A percentile compares a stretch with the other conserved stretches of the same genome.
Conservation (phyloP, 495 filamentous ascomycete species). For the Penicillium dipodomyicola region DNA sequence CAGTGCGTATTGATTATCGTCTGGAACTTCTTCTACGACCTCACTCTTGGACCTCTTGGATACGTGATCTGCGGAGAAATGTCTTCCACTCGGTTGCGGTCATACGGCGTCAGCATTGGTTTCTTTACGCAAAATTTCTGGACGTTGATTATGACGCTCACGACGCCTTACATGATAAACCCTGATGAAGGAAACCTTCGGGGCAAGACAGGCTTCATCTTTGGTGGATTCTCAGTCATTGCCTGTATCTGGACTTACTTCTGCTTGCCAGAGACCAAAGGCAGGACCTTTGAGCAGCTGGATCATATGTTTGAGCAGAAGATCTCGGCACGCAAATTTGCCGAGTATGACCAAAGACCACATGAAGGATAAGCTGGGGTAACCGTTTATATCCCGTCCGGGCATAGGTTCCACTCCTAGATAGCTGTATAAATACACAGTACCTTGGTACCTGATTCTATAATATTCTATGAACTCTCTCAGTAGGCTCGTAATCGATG, state of each 20-base stretch:
- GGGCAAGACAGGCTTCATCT: constrained; percentile 64
- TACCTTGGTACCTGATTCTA: background rate
- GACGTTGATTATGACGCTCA: constrained; percentile 28
- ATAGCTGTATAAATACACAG: background rate
- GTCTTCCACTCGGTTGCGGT: constrained; percentile 10
- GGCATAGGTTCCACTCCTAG: background rate
- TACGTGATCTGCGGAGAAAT: constrained; percentile 16
- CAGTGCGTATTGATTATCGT: constrained; percentile 13
- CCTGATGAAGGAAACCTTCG: constrained; percentile 59
- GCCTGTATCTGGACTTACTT: constrained; percentile 62
- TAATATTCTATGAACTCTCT: background rate
- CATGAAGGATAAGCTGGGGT: background rate
- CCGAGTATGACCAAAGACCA: background rate
- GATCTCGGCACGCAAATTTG: constrained; percentile 41
- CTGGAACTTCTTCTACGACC: constrained; percentile 16
- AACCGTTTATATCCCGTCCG: background rate
- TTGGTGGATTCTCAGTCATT: constrained; percentile 56
- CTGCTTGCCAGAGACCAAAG: constrained; percentile 59
- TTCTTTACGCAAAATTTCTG: constrained; percentile 12
- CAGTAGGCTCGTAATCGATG: background rate
- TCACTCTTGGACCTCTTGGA: constrained; percentile 13
- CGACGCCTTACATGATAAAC: constrained; percentile 67
- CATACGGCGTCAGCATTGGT: constrained; percentile 10
- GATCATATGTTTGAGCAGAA: constrained; percentile 59
- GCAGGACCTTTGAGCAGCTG: constrained; percentile 61